Evolutionary conservation across 345 rosid genomes (phyloP).

Genomic region (Eucalyptus cladocalyx): DNA sequence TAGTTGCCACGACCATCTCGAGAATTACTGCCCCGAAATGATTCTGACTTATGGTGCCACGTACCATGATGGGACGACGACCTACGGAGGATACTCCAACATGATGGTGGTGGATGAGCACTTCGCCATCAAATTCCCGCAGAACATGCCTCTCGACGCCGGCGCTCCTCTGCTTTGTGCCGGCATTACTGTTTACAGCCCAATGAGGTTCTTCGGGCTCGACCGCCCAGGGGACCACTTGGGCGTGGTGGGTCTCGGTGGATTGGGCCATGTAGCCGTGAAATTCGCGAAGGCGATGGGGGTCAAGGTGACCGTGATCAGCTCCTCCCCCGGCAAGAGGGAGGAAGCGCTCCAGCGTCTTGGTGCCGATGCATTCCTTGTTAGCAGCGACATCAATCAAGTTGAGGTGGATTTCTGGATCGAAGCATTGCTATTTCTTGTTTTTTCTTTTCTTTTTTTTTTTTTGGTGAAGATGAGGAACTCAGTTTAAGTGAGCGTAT

Average conservation of each 20-base stretch:
- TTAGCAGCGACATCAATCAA: constrained; percentile 18
- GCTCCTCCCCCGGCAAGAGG: constrained; percentile 33
- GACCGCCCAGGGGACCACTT: constrained; percentile 14
- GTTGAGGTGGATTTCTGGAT: constrained; percentile 11
- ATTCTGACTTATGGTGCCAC: background rate
- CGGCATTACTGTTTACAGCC: constrained; percentile 62
- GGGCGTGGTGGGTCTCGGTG: constrained; percentile 41
- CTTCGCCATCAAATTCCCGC: constrained; percentile 39
- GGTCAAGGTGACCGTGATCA: constrained; percentile 28
- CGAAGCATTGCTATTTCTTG: background rate
- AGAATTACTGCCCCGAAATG: constrained; percentile 1
- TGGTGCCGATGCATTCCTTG: constrained; percentile 29
- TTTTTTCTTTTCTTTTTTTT: background rate
- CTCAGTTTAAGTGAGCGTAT: background rate
- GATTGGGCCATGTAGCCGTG: constrained; percentile 39
- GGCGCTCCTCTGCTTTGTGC: constrained; percentile 65
- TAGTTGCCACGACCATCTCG: background rate
- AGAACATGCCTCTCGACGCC: constrained; percentile 35
- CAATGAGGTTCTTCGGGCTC: constrained; percentile 34
- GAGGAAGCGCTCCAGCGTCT: constrained; percentile 27
- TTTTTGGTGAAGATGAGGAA: background rate
- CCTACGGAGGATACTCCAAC: constrained; percentile 36
- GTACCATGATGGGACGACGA: constrained; percentile 10
- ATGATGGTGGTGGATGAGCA: constrained; percentile 39
- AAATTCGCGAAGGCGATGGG: constrained; percentile 44